Conservation (phyloP, 345 rosid species). For the Rhodamnia rubescens region DNA sequence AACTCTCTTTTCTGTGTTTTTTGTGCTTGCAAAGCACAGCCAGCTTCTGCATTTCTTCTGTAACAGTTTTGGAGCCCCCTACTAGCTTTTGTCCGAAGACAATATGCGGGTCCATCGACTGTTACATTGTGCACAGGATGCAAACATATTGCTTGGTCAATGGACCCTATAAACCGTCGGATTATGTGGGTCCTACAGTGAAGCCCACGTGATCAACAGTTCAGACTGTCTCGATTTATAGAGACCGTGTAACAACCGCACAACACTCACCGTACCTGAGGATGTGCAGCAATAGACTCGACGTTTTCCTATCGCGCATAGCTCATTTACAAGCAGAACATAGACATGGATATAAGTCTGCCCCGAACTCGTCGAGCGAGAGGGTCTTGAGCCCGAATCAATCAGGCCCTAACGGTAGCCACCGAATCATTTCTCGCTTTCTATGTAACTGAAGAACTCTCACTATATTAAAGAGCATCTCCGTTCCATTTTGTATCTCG, state of each 20-base stretch:
- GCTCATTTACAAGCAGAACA: background rate
- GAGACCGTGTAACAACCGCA: background rate
- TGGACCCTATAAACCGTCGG: background rate
- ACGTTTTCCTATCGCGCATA: background rate
- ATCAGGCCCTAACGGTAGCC: background rate
- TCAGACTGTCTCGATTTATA: background rate
- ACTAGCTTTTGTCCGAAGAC: background rate
- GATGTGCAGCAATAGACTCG: background rate
- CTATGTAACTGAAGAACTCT: background rate
- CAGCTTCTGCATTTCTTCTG: no score
- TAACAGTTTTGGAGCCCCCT: background rate
- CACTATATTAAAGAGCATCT: background rate
- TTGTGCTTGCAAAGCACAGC: no score
- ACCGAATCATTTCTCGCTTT: background rate
- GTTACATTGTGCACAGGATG: background rate
- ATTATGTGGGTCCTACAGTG: background rate
- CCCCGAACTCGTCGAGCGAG: background rate
- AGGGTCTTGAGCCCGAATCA: background rate
- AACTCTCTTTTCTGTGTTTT: no score
- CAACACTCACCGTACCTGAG: background rate
- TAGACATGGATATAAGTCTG: background rate
- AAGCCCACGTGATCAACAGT: background rate
- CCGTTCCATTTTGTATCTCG: background rate
- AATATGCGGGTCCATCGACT: background rate
- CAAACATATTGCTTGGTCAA: background rate